Evolutionary conservation across 2,329 filamentous ascomycete species (phyloP).

Genomic region (Microdochium nivale): DNA sequence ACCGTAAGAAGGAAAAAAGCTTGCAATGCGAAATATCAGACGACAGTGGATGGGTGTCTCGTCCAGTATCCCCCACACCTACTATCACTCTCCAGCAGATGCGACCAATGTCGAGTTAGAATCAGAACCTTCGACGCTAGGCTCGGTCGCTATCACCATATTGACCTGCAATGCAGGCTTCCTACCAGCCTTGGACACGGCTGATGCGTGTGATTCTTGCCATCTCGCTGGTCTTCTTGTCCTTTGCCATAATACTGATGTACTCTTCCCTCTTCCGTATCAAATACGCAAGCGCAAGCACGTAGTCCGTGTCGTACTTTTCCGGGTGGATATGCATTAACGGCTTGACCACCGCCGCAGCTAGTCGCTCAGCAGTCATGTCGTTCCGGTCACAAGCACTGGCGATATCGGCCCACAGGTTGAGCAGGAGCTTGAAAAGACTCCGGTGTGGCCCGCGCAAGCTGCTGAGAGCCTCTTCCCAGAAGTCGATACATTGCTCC

Average conservation of each 20-base stretch:
- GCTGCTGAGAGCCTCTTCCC: slow-evolving; percentile 33
- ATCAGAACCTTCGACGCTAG: too few species aligned
- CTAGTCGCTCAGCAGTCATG: slow-evolving; percentile 34
- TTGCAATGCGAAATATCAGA: too few species aligned
- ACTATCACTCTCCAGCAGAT: too few species aligned
- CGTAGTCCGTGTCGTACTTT: slow-evolving; percentile 27
- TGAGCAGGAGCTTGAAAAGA: slow-evolving; percentile 32
- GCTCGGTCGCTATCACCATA: too few species aligned
- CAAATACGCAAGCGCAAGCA: slow-evolving; percentile 33
- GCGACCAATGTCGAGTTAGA: too few species aligned
- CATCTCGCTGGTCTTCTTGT: slow-evolving; percentile 7
- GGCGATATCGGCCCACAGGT: slow-evolving; percentile 32
- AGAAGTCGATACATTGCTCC: slow-evolving; percentile 35
- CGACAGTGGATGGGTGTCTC: too few species aligned
- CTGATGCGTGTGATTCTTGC: slow-evolving; percentile 1
- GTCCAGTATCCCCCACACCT: too few species aligned
- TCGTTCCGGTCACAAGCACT: slow-evolving; percentile 27
- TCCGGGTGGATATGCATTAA: slow-evolving; percentile 26
- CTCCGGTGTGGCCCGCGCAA: slow-evolving; percentile 26
- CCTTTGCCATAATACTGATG: slow-evolving; percentile 22
- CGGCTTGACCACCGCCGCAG: slow-evolving; percentile 26
- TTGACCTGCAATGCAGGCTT: background rate
- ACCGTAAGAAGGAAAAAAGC: too few species aligned
- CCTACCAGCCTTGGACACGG: background rate
- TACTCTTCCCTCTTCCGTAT: slow-evolving; percentile 34